phyloP scores from a whole-genome alignment of 2,329 filamentous ascomycete species.

The Penicillium sp. region DNA sequence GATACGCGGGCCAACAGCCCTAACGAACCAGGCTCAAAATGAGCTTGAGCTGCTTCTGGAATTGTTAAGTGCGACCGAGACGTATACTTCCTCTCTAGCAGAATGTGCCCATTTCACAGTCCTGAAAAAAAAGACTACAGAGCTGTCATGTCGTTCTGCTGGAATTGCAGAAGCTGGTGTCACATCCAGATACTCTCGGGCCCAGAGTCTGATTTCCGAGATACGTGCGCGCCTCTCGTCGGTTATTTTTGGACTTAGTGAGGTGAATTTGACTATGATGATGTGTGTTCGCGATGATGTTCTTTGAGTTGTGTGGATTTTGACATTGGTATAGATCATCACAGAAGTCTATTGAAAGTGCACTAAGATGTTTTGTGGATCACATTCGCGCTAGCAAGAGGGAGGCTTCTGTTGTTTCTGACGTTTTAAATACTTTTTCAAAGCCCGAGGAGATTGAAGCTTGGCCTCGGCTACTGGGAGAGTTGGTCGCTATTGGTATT shows the following conservation, averaged over 20 bases:
- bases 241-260: constrained; percentile 12
- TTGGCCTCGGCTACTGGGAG: constrained; percentile 12
- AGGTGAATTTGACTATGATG: constrained; percentile 18
- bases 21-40: constrained; percentile 12
- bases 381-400: constrained; percentile 8
- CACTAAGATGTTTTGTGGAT: constrained; percentile 6
- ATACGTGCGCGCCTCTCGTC: constrained; percentile 14
- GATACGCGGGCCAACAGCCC: constrained; percentile 8
- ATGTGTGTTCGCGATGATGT: constrained; percentile 9
- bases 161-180: constrained; percentile 14
- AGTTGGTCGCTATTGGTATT: constrained; percentile 10
- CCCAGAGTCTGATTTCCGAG: constrained; percentile 4
- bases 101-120: background rate
- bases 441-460: background rate
- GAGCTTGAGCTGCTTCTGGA: constrained; percentile 15
- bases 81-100: background rate
- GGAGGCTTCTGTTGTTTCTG: background rate
- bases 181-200: background rate
- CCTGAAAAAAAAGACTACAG: constrained; percentile 3
- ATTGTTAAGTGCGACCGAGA: constrained; percentile 2
- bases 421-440: constrained; percentile 1
- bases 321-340: constrained; percentile 11
- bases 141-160: constrained; percentile 7
- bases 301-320: background rate
- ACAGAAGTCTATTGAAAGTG: constrained; percentile 10